Evolutionary conservation across 2,329 filamentous ascomycete species (phyloP).

Genomic region (Colletotrichum graminicola): DNA sequence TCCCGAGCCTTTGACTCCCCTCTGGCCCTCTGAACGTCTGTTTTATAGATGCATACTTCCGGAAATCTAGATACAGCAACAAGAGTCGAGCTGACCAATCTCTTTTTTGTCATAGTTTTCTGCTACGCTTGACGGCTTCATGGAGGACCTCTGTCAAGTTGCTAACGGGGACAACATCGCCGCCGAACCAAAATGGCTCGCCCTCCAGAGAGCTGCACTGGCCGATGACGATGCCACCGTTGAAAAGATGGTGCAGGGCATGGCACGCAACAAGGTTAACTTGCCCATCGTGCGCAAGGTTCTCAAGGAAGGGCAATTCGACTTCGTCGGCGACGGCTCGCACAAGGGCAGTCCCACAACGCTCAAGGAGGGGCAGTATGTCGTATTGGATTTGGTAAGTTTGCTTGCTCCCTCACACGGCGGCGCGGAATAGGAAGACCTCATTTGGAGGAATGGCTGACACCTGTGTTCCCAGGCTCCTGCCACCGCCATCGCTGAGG

Average conservation of each 20-base stretch:
- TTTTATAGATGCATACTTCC: not conserved
- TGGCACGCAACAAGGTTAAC: not conserved
- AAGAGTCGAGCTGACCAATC: not conserved
- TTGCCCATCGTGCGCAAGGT: conserved; percentile 2
- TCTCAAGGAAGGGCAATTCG: not conserved
- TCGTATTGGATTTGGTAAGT: not conserved
- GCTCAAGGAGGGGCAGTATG: not conserved
- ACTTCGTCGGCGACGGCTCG: not conserved
- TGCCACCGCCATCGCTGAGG: not conserved
- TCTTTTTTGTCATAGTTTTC: not conserved
- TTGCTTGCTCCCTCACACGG: not conserved
- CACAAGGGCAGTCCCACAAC: not conserved
- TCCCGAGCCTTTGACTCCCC: not conserved
- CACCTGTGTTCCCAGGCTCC: not conserved
- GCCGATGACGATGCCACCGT: not conserved
- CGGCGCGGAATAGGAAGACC: not conserved
- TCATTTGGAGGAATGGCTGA: not conserved
- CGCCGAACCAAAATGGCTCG: not conserved
- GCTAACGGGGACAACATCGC: not conserved
- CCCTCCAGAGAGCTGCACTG: not conserved
- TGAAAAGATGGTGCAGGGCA: not conserved
- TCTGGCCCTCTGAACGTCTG: not conserved
- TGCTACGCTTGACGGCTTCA: not conserved
- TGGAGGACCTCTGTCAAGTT: not conserved
- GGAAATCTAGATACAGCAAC: not conserved